Base-by-base conservation (phyloP, 2,329 filamentous ascomycete genomes). In the Akanthomyces lecanii region DNA sequence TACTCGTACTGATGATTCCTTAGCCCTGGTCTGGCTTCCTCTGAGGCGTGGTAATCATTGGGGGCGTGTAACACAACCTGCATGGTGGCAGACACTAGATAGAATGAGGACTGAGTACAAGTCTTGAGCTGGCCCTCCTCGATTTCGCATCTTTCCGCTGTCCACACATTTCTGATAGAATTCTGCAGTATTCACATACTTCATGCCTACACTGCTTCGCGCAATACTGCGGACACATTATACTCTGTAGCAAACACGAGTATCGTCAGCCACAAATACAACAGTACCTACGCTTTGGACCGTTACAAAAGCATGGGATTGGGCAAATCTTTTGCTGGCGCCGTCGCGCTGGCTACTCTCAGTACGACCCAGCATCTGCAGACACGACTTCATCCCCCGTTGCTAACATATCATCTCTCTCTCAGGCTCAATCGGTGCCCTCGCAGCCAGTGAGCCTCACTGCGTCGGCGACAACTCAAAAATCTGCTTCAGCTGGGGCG, bases 401-500 rank as follows among this genome's bases (percentile, higher is more conserved):
- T 7, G 23, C 45, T 42, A 40, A 60, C 21, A 16, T 10, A 11
- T 14, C 28, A 12, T 23, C 23, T 8, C 33, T 36, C 7, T n/a
- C 16, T 8, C 36, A 58, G 53, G 42, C 23, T 30, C 65, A 11
- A 58, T 63, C 18, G 64, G 62, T 12, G 65, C 65, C 21, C 67
- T 63, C 6, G 72, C 72, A 53, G 67, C 68, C 30, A 70, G 73
- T 25, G 67, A 70, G 3, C 69, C 73, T 4, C 73, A 74, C 67
- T 85, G 82, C 67, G 76, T 81, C 48, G 70, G 69, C 3, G 66
- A 69, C 57, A 70, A 71, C 40, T 69, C 67, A 36, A 67, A 74
- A n/a, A 71, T 86, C 47, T 87, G 85, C 72, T 86, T 80, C 72
- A 75, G 76, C 64, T 79, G 88, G 66, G 85, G 77, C 48, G 79